phyloP scores from a whole-genome alignment of 495 filamentous ascomycete genomes.

The Annulohypoxylon nitens region DNA sequence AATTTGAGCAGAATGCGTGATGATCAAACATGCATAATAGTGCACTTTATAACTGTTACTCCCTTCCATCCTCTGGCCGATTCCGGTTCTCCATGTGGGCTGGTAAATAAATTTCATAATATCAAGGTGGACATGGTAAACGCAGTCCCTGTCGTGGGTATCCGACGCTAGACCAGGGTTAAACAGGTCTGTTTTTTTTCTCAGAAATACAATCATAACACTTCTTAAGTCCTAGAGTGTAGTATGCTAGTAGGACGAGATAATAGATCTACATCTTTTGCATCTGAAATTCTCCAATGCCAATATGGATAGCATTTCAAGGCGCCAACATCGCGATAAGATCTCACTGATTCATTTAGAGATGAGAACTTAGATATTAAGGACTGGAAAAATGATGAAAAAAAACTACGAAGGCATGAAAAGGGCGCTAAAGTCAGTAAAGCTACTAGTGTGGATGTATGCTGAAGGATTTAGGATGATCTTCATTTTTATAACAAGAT shows the following conservation, averaged over 20 bases:
- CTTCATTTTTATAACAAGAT: constrained; percentile 4
- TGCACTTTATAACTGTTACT: neutral
- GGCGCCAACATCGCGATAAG: too few species aligned
- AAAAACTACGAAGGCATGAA: neutral
- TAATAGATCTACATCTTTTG: neutral
- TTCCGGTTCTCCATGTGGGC: neutral
- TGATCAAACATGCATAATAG: neutral
- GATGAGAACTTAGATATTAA: neutral
- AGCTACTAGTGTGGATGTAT: neutral
- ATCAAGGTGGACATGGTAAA: neutral
- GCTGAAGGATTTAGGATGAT: neutral
- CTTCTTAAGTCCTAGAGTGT: neutral
- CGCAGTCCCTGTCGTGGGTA: neutral
- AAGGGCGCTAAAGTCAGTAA: neutral
- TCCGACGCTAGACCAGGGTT: neutral
- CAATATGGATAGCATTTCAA: neutral
- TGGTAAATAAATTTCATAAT: constrained; percentile 4
- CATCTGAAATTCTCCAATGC: neutral
- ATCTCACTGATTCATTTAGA: too few species aligned
- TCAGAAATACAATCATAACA: neutral
- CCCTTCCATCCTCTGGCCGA: neutral
- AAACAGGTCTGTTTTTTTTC: neutral
- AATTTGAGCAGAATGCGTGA: neutral
- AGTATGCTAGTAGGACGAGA: neutral
- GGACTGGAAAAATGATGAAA: neutral